Percentiles rank a stretch among this genome's conserved stretches.
Evolutionary conservation across 148 eudicot species (phyloP).

Genomic region (Mesembryanthemum crystallinum): DNA sequence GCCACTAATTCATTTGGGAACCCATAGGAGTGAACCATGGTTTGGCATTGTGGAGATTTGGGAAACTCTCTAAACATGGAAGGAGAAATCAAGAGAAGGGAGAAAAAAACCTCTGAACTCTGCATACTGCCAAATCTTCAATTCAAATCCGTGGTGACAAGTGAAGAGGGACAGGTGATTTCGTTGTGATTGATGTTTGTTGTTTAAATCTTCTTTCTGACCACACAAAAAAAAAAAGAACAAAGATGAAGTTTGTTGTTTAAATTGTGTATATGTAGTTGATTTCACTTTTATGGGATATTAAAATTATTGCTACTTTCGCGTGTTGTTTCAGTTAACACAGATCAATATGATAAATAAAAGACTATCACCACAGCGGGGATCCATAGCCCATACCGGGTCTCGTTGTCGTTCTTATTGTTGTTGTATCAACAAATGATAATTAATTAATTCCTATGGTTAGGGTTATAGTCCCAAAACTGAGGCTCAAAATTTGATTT

Average conservation of each 20-base stretch:
- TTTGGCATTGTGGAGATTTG: slow-evolving; percentile 21
- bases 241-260: too few relatives aligned
- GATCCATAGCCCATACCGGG: not conserved
- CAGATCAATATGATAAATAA: too few relatives aligned
- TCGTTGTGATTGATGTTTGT: slow-evolving; percentile 10
- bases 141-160: not conserved
- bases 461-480: too few relatives aligned
- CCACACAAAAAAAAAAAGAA: too few relatives aligned
- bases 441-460: too few relatives aligned
- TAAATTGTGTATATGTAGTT: not conserved
- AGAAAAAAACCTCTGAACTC: not conserved
- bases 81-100: too few relatives aligned
- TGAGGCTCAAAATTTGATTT: too few relatives aligned
- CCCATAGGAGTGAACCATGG: not conserved
- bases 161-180: not conserved
- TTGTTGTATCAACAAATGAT: not conserved
- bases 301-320: not conserved
- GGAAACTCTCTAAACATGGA: too few relatives aligned
- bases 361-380: not conserved
- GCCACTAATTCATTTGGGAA: not conserved
- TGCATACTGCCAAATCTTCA: slow-evolving; percentile 9
- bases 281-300: not conserved
- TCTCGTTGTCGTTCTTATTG: not conserved
- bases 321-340: not conserved
- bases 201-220: too few relatives aligned